Conservation (phyloP, 108 stramenopile genomes). For the Chaetoceros muelleri region DNA sequence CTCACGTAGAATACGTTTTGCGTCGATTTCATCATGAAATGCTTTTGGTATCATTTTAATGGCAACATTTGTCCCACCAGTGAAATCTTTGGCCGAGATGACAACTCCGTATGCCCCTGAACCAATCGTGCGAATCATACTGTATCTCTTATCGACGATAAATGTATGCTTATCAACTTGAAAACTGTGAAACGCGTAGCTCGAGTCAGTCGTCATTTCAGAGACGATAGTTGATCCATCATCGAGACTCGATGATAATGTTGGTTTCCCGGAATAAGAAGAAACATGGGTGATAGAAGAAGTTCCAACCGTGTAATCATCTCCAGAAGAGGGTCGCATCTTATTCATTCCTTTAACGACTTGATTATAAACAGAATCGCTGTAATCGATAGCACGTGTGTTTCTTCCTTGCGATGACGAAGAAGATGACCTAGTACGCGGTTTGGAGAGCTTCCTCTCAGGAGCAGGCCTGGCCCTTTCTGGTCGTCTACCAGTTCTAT, state of each 20-base stretch:
- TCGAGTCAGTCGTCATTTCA: background rate
- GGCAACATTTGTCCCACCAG: constrained; percentile 67
- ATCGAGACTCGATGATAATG: background rate
- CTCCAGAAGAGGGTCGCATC: background rate
- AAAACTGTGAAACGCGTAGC: constrained; percentile 63
- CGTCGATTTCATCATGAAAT: constrained; percentile 98
- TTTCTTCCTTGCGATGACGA: too few species aligned
- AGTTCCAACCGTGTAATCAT: background rate
- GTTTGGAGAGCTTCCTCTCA: too few species aligned
- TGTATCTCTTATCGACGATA: constrained; percentile 75
- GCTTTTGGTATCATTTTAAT: constrained; percentile 97
- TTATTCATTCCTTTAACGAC: background rate
- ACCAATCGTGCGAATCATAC: constrained; percentile 77
- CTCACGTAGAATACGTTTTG: constrained; percentile 98
- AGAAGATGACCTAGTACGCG: too few species aligned
- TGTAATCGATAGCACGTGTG: too few species aligned
- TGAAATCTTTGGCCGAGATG: constrained; percentile 75
- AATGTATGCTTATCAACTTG: constrained; percentile 77
- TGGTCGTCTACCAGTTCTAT: too few species aligned
- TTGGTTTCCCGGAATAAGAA: background rate
- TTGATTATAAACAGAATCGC: too few species aligned
- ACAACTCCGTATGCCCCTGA: constrained; percentile 98
- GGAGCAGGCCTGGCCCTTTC: too few species aligned
- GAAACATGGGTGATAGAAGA: background rate
- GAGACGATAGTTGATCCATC: background rate